Conservation (phyloP, 345 rosid genomes). For the Erucastrum elatum region DNA sequence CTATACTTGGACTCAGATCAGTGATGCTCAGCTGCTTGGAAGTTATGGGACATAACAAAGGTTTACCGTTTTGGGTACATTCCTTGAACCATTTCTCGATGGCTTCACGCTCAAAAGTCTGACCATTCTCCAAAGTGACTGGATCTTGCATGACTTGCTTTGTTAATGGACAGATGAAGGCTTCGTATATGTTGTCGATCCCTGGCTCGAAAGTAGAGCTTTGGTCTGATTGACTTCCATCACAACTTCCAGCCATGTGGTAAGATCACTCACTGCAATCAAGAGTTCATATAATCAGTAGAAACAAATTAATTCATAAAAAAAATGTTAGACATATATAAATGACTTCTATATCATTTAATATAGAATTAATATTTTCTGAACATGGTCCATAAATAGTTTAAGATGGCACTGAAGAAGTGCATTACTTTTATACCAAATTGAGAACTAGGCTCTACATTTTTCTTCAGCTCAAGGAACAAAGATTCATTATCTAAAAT, state of each 20-base stretch:
- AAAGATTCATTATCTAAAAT: neutral
- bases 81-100: slow-evolving; percentile 86
- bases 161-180: slow-evolving; percentile 91
- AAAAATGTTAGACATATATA: neutral
- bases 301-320: neutral
- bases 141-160: slow-evolving; percentile 89
- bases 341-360: no score
- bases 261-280: slow-evolving; percentile 29
- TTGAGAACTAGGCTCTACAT: neutral
- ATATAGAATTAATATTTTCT: no score
- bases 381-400: no score
- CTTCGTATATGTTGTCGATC: slow-evolving; percentile 76
- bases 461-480: neutral
- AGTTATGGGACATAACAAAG: slow-evolving; percentile 75
- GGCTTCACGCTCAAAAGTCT: slow-evolving; percentile 88
- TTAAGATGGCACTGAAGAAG: neutral
- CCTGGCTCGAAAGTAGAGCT: slow-evolving; percentile 68
- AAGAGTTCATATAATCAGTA: neutral
- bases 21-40: slow-evolving; percentile 56
- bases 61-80: slow-evolving; percentile 63
- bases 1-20: slow-evolving; percentile 77
- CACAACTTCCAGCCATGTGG: slow-evolving; percentile 64
- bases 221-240: slow-evolving; percentile 77
- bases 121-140: slow-evolving; percentile 84
- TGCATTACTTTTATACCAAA: neutral